Evolutionary conservation across 208 protist genomes (phyloP).

Genomic region (Jaenimonas drosophilae): DNA sequence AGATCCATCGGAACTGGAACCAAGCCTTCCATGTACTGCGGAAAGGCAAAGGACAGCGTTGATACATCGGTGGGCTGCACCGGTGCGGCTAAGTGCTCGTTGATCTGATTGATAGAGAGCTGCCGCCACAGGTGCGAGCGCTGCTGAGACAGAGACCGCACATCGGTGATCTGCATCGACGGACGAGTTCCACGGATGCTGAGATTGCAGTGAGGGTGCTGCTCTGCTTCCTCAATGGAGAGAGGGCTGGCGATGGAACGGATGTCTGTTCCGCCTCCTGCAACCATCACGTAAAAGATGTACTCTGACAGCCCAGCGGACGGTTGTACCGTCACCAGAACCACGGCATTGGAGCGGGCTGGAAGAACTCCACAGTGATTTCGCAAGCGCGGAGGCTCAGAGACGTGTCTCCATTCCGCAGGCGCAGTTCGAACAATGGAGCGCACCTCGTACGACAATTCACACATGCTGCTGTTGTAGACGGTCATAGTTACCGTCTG

Average conservation of each 20-base stretch:
- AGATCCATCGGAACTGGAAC: constrained; percentile 72
- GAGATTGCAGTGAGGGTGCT: constrained; percentile 66
- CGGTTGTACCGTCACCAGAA: constrained; percentile 53
- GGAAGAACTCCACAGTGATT: constrained; percentile 55
- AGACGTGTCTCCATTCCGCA: constrained; percentile 9
- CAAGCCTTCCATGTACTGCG: constrained; percentile 60
- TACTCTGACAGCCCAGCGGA: constrained; percentile 58
- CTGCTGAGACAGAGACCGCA: constrained; percentile 32
- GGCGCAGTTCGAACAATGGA: constrained; percentile 9
- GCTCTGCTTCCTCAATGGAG: constrained; percentile 32
- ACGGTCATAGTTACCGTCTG: constrained; percentile 54
- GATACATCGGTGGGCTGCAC: constrained; percentile 37
- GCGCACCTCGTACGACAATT: constrained; percentile 72
- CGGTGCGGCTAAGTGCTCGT: constrained; percentile 42
- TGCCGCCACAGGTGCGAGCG: constrained; percentile 71
- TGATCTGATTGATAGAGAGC: constrained; percentile 68
- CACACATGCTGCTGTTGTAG: constrained; percentile 80
- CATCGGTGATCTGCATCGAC: constrained; percentile 74
- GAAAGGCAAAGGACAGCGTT: constrained; percentile 52
- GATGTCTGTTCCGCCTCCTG: constrained; percentile 24
- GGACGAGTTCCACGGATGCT: constrained; percentile 46
- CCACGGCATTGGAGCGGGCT: constrained; percentile 75
- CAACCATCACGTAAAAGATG: constrained; percentile 64
- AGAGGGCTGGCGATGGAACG: constrained; percentile 17
- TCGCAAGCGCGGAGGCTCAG: constrained; percentile 21